Evolutionary conservation across 495 filamentous ascomycete genomes (phyloP).

Genomic region (Aspergillus panamensis): DNA sequence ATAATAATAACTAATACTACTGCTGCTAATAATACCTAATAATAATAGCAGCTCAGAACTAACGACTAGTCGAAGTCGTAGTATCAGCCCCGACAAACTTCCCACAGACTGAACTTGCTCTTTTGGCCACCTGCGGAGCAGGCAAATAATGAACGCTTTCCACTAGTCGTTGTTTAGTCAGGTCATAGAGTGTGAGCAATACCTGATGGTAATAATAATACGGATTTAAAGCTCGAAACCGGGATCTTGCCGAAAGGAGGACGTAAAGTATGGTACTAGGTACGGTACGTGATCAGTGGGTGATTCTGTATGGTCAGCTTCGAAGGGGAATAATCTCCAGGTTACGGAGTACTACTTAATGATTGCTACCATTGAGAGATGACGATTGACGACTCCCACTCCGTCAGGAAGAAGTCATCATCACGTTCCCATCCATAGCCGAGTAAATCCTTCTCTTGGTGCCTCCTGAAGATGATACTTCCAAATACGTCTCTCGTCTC

Average conservation of each 20-base stretch:
- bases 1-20: neutral
- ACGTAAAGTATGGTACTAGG: neutral
- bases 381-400: neutral
- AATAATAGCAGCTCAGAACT: constrained; percentile 6
- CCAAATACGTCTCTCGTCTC: neutral
- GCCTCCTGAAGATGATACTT: neutral
- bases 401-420: neutral
- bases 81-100: constrained; percentile 3
- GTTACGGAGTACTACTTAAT: neutral
- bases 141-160: neutral
- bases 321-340: neutral
- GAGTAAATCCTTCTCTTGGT: neutral
- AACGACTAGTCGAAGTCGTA: neutral
- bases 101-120: neutral
- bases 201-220: neutral
- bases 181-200: neutral
- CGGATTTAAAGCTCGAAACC: neutral
- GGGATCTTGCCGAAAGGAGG: neutral
- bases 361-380: neutral
- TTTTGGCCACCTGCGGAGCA: constrained; percentile 16
- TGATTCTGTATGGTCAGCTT: neutral
- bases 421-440: neutral
- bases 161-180: constrained; percentile 10
- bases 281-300: neutral
- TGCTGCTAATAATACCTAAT: neutral